Base-by-base conservation (phyloP, 1,284 basidiomycete genomes). In the Filobasidium uniguttulatum region DNA sequence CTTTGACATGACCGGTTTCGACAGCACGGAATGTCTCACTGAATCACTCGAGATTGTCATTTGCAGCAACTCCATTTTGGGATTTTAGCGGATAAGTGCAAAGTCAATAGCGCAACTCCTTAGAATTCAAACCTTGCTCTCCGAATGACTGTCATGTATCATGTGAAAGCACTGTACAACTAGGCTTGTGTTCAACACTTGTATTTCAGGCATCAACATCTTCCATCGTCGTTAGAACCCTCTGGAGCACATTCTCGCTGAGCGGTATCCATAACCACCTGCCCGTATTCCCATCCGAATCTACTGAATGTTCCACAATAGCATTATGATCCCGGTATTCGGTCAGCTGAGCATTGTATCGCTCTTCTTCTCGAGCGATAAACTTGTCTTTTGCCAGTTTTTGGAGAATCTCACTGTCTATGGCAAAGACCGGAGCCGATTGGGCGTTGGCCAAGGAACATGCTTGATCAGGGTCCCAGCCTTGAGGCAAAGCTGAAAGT, bases 281-380 rank as follows among this genome's bases (percentile, higher is more conserved):
- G 5, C 60, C 63, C 5, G 54, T 56, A 6, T 64, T 57, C 7
- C 62, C 62, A 26, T 69, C 54, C 55, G 60, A 54, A 64, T 70
- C 57, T 61, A 59, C 44, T n/a, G 54, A 54, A 6, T 74, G 72
- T 15, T 71, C 69, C 15, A 85, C 72, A 14, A 94, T 79, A 58
- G 94, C 65, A 1, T 79, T 79, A 60, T 96, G 90, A 65, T 96
- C 90, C 59, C 77, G 77, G 66, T 90, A 94, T 68, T 96, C 90
- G 22, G 80, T 81, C 45, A 94, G 70, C 28, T 90, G 71, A 7
- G 86, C 78, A 28, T 83, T 75, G 62, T 91, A 73, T 36, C 87
- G 77, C 14, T 82, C 84, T 59, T 90, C 86, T 62, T 81, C 88
- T 41, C 83, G 81, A 5, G 88, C 88, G 46, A 93, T 78, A 60